These are phyloP conservation scores for Suillus spraguei DNA, from an alignment of 768 basidiomycete genomes.

Conservation along the genomic window DNA sequence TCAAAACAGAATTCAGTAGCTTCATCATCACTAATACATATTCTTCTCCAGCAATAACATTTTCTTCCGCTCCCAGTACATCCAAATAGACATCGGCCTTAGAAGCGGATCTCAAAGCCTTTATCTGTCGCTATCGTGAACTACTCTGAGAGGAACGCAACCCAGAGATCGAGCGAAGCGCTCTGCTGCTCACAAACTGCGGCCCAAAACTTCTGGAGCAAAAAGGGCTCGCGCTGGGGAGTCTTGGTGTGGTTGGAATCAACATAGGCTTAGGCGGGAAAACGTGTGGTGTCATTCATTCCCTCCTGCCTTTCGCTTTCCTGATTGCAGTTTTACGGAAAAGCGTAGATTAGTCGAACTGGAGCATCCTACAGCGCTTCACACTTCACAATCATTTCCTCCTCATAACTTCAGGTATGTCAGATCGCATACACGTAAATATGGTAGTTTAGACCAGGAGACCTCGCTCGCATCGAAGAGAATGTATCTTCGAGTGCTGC, in stretches of 20 bases:
- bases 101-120: conserved; percentile 46
- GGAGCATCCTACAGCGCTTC: conserved; percentile 80
- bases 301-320: not conserved
- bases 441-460: conserved; percentile 59
- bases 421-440: conserved; percentile 13
- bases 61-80: not conserved
- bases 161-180: conserved; percentile 82
- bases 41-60: not conserved
- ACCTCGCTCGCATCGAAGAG: conserved; percentile 84
- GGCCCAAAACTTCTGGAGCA: conserved; percentile 85
- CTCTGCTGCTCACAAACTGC: conserved; percentile 81
- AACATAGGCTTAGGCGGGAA: conserved; percentile 91
- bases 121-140: conserved; percentile 65
- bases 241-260: conserved; percentile 70
- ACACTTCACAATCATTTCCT: conserved; percentile 69
- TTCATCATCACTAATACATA: too few species aligned
- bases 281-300: conserved; percentile 53
- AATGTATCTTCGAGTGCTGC: conserved; percentile 48
- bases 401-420: conserved; percentile 82
- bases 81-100: not conserved
- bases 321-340: conserved; percentile 26
- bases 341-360: conserved; percentile 80
- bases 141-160: conserved; percentile 75
- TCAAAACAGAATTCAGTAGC: too few species aligned
- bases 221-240: conserved; percentile 78